A percentile compares a stretch with the other conserved stretches of the same genome.
Conservation (phyloP, 192 early-diverging fungal genomes). For the Glomus cerebriforme region DNA sequence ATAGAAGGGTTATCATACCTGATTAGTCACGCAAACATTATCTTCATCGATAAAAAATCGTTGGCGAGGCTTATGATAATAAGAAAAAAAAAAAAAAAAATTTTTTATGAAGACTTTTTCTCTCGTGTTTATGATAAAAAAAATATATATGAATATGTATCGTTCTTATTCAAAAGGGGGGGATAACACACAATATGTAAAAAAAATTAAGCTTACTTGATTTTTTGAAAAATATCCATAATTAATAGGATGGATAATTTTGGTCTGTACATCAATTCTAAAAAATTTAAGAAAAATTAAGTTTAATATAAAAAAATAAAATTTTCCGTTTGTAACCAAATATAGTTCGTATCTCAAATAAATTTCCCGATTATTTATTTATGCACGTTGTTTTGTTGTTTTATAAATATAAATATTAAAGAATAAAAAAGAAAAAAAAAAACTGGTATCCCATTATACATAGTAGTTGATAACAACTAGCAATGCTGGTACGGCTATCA, state of each 20-base stretch:
- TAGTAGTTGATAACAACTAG: not conserved
- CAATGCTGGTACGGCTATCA: not conserved
- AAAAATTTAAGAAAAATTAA: not conserved
- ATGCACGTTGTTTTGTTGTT: too few relatives aligned
- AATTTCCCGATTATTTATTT: not conserved
- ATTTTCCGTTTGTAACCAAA: not conserved
- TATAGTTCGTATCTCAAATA: not conserved
- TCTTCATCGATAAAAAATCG: constrained; percentile 56
- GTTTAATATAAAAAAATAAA: not conserved
- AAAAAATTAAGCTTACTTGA: constrained; percentile 26
- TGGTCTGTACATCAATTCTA: constrained; percentile 45
- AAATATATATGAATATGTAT: too few relatives aligned
- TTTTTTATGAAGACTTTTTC: too few relatives aligned
- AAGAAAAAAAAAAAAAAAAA: not conserved
- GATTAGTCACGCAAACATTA: constrained; percentile 52
- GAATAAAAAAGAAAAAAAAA: not conserved
- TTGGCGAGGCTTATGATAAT: constrained; percentile 52
- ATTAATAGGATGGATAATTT: constrained; percentile 61
- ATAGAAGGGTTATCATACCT: constrained; percentile 29
- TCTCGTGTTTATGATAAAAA: too few relatives aligned
- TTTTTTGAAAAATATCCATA: constrained; percentile 47
- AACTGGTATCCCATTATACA: too few relatives aligned
- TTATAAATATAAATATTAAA: not conserved
- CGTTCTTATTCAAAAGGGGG: not conserved
- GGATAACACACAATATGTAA: too few relatives aligned